Evolutionary conservation across 2,329 filamentous ascomycete genomes (phyloP), one percentile per base, ranked within the genome.

Genomic region (Fusarium chaquense): DNA sequence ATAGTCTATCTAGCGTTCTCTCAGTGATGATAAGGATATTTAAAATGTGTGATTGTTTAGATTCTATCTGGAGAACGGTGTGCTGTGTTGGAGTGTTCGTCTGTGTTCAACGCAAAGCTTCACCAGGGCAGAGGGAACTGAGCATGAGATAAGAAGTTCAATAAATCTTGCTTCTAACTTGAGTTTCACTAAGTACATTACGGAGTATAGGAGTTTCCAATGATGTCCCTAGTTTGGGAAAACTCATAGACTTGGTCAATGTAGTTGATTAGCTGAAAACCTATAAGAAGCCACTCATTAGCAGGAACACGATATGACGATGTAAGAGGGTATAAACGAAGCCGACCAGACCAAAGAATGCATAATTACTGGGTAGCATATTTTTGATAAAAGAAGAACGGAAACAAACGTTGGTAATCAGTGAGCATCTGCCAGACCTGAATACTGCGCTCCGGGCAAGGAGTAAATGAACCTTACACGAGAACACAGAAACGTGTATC

Each of bases 21-120:
- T 20, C 5, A 15, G 3, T 5, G 6, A n/a, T 32, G 4, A 1
- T 2, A 3, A 6, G 2, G 1, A 6, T 32, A 10, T 20, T 46
- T 22, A 11, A 2, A 10, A 10, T 26, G 15, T 44, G 6, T 26
- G 4, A 3, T 12, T 26, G 16, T 2, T n/a, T 26, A 4, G 3
- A 2, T 5, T 18, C 5, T 2, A 44, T 26, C 18, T 44, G 24
- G 5, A 2, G 22, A 26, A 6, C 10, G 2, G 10, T 44, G 3
- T 18, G 9, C 6, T 44, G 22, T 22, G 8, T 10, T 18, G 5
- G 1, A 11, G 12, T 12, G 15, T 5, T 9, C 22, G 9, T 5
- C 10, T 12, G 16, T 44, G 24, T 28, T 10, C 11, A 10, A 3
- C 16, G 1, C 8, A 7, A 18, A 4, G 6, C 22, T 3, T 4